phyloP scores from a whole-genome alignment of 2,329 filamentous ascomycete genomes.

The Berkeleyomyces rouxiae region DNA sequence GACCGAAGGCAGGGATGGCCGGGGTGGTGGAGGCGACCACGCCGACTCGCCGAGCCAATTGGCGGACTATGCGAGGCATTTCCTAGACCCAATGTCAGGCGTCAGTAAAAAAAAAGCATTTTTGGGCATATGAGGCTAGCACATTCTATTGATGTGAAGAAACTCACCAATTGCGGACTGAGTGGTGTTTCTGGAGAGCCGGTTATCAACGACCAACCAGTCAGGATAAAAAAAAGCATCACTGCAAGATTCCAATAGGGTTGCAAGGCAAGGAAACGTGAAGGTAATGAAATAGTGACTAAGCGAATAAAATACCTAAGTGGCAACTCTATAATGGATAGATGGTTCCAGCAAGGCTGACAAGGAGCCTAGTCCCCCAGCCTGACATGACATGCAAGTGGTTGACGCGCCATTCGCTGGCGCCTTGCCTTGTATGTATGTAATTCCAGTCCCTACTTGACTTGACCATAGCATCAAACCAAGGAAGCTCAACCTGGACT shows the following conservation, averaged over 20 bases:
- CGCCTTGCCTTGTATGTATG: background rate
- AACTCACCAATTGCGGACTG: background rate
- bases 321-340: background rate
- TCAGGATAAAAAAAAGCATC: background rate
- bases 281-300: background rate
- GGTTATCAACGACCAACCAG: background rate
- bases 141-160: background rate
- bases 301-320: background rate
- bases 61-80: slow-evolving; percentile 12
- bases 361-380: background rate
- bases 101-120: too few relatives aligned
- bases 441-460: background rate
- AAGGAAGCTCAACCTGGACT: background rate
- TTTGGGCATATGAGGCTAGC: too few relatives aligned
- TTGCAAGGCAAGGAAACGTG: background rate
- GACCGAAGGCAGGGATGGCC: background rate
- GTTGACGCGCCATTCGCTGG: slow-evolving; percentile 6
- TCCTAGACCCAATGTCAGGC: background rate
- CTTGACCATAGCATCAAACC: background rate
- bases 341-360: background rate
- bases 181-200: background rate
- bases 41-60: slow-evolving; percentile 7
- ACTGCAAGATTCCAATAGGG: too few relatives aligned
- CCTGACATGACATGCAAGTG: background rate
- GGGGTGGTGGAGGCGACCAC: background rate